A percentile compares a stretch with the other conserved stretches of the same genome.
Evolutionary conservation across 1,284 basidiomycete species (phyloP).

Genomic region (Cutaneotrichosporon dermatis): DNA sequence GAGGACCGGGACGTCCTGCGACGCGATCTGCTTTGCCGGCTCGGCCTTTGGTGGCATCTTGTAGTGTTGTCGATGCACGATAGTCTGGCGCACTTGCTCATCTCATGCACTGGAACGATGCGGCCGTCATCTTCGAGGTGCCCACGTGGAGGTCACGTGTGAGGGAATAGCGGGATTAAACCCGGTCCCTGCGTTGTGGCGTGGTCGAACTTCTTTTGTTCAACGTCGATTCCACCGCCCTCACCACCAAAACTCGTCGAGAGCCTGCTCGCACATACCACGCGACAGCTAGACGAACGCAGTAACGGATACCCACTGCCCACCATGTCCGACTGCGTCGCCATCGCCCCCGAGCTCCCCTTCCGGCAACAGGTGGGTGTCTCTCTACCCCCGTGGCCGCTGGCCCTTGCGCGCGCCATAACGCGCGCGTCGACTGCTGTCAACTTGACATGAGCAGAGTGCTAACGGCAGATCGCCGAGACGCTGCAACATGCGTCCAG

Average conservation of each 20-base stretch:
- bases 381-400: no score
- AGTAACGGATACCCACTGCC: slow-evolving; percentile 5
- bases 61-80: not conserved
- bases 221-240: not conserved
- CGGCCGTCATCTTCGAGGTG: no score
- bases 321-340: slow-evolving; percentile 64
- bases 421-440: no score
- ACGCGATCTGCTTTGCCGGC: slow-evolving; percentile 24
- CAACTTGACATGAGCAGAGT: no score
- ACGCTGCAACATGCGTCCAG: slow-evolving; percentile 62
- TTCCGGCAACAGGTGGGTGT: slow-evolving; percentile 74
- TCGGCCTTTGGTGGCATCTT: slow-evolving; percentile 41
- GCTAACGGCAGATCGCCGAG: slow-evolving; percentile 17
- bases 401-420: no score
- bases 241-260: slow-evolving; percentile 2
- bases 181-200: not conserved
- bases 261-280: not conserved
- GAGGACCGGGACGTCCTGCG: slow-evolving; percentile 40
- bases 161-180: not conserved
- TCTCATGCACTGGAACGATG: no score
- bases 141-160: not conserved
- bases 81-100: no score
- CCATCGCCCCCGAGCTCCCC: slow-evolving; percentile 81
- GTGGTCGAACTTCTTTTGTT: slow-evolving; percentile 2
- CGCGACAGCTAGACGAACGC: slow-evolving; percentile 7